Evolutionary conservation across 129 eudicot genomes (phyloP), one percentile per base, ranked within the genome.

Genomic region (Arctium minus): DNA sequence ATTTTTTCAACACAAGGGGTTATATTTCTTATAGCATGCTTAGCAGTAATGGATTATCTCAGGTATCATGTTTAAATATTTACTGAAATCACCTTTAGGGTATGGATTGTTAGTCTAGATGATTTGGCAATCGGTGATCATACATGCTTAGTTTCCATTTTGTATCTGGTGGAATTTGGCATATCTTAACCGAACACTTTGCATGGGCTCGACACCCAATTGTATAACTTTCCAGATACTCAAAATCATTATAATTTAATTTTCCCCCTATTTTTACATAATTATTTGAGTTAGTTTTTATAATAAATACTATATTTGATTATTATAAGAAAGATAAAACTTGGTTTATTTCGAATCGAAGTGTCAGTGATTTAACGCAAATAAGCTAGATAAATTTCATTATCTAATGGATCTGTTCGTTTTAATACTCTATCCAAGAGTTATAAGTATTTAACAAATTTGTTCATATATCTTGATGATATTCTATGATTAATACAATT

Each of bases 111-210:
- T 60, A 60, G 29, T 5, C 8, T n/a, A 60, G 2, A n/a, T 1
- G 29, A n/a, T 60, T 60, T 60, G 68, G 8, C n/a, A 60, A 60
- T 0, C 6, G 29, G 30, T 0, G 64, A 13, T 3, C 31, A 22
- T 69, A 27, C 15, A 70, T 70, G 40, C 8, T 79, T 80, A 69
- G 42, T 37, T 79, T 64, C 42, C 30, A 29, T 79, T 69, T 40
- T 40, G 40, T 68, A 68, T 68, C 60, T 79, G 39, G 38, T 79
- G 75, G 75, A 64, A 68, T 79, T 40, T 70, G 68, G 5, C 76
- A 79, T 27, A 40, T 79, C 75, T 68, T 79, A 79, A 79, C 67
- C 82, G 69, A 79, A 29, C 67, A 15, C 3, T 79, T 67, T 27
- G 76, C 70, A 70, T 31, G 4, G 76, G 76, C 36, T 82, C n/a